Evolutionary conservation across 164 flowering plant genomes (phyloP), one percentile per base, ranked within the genome.

Genomic region (Macadamia tetraphylla): DNA sequence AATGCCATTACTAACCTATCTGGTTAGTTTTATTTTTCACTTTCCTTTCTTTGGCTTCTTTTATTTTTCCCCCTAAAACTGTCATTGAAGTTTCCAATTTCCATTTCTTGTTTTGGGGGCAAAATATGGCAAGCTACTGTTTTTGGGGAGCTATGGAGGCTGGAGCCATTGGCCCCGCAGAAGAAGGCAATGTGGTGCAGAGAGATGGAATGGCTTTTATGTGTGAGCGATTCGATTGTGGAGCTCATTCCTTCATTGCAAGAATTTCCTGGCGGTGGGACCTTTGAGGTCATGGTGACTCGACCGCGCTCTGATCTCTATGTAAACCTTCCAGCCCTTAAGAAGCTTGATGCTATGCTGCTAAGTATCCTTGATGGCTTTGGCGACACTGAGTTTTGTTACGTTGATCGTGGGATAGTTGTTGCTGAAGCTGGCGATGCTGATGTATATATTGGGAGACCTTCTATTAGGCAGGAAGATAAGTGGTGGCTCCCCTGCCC

Each of bases 401-500:
- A 91, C 63, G 83, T 85, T 30, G 97, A 86, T 60, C 78, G 86
- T 0, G 90, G 91, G 55, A 73, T 84, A 49, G 14, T 74, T 56
- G 71, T 82, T 15, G 78, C 67, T 9, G 87, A 71, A 35, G 75
- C 53, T 15, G 84, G 78, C 53, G 78, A 74, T 31, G 14, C 29
- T 64, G 80, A 73, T 35, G 70, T 43, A 0, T 70, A 70, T 58
- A 60, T 58, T 0, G 74, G 79, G 44, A 79, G 82, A 73, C 78
- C 84, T 71, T 86, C 87, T 10, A 57, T 76, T 49, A 69, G 88
- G 70, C 86, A 79, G 72, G 95, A 86, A 72, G 93, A 91, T 65
- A 89, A 88, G 66, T 89, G 91, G 95, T 87, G 95, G 95, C 81
- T 89, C 12, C 97, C 95, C 0, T 85, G 81, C 66, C 97, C 97